Conservation (phyloP, 441 rosid genomes). For the Capsella rubella region DNA sequence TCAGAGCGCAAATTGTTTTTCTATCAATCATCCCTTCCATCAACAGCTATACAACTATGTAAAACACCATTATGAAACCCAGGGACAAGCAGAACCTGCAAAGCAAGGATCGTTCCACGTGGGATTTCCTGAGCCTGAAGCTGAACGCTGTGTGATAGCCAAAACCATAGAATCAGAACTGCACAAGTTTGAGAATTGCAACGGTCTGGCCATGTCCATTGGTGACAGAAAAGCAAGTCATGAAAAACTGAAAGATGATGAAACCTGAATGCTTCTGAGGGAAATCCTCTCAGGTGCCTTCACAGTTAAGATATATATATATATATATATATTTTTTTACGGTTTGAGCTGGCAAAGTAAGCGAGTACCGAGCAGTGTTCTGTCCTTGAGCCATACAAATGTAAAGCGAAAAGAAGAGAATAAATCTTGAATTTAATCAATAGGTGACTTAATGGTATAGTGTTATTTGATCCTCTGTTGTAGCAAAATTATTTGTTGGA, state of each 20-base stretch:
- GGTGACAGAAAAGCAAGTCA: slow-evolving; percentile 32
- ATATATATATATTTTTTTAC: not conserved
- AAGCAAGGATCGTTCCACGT: slow-evolving; percentile 94
- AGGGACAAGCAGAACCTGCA: slow-evolving; percentile 52
- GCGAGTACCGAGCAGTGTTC: slow-evolving; percentile 10
- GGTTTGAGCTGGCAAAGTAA: slow-evolving; percentile 28
- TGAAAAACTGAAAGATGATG: slow-evolving; percentile 25
- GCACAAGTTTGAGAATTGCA: slow-evolving; percentile 63
- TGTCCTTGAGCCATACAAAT: slow-evolving; percentile 34
- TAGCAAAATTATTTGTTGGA: slow-evolving; percentile 27
- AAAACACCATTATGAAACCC: slow-evolving; percentile 61
- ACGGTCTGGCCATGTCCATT: slow-evolving; percentile 45
- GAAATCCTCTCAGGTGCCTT: slow-evolving; percentile 10
- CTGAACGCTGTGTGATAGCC: slow-evolving; percentile 66
- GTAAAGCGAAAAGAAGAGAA: slow-evolving; percentile 32
- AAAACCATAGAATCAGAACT: slow-evolving; percentile 79
- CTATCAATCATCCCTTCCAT: slow-evolving; percentile 85
- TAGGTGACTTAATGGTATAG: slow-evolving; percentile 31
- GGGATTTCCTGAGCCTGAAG: slow-evolving; percentile 68
- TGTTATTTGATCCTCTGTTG: slow-evolving; percentile 23
- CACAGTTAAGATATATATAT: not conserved
- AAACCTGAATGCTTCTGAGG: slow-evolving; percentile 18
- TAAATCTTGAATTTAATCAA: slow-evolving; percentile 21
- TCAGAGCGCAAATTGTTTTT: slow-evolving; percentile 57
- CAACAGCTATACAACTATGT: slow-evolving; percentile 84